Conservation (phyloP, 192 early-diverging fungal species). For the Allomyces arbusculus region DNA sequence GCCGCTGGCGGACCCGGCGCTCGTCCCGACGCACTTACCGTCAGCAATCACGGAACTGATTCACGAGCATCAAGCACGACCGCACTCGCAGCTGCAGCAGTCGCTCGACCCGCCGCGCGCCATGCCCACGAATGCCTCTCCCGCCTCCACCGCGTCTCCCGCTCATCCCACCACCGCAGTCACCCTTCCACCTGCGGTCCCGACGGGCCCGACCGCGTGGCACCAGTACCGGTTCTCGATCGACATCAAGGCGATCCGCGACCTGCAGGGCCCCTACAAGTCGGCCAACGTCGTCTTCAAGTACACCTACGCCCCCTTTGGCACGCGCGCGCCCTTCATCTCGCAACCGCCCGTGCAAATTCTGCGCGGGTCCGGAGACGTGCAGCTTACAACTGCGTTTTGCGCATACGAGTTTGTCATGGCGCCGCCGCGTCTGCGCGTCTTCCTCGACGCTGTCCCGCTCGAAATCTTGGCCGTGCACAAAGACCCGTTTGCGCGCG, state of each 20-base stretch:
- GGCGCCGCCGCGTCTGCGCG: conserved; percentile 13
- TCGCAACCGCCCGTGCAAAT: conserved; percentile 19
- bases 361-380: conserved; percentile 5
- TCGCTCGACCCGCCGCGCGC: too few relatives aligned
- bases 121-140: too few relatives aligned
- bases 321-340: conserved; percentile 16
- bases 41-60: too few relatives aligned
- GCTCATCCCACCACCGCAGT: background rate
- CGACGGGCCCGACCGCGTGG: conserved; percentile 8
- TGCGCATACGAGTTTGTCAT: conserved; percentile 35
- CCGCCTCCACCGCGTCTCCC: background rate
- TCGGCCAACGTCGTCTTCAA: conserved; percentile 13
- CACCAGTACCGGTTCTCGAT: conserved; percentile 33
- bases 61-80: too few relatives aligned
- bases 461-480: conserved; percentile 20
- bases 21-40: too few relatives aligned
- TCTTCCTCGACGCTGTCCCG: conserved; percentile 24
- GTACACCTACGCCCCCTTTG: conserved; percentile 26
- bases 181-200: background rate
- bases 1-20: too few relatives aligned
- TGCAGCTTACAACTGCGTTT: conserved; percentile 18
- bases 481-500: conserved; percentile 11
- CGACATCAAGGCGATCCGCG: conserved; percentile 19
- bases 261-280: conserved; percentile 5
- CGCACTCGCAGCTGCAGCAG: too few relatives aligned